Percentiles rank a stretch among this genome's conserved stretches.
These are phyloP conservation scores for Amaranthus hypochondriacus DNA, from an alignment of 148 eudicot species.

Conservation along the genomic window DNA sequence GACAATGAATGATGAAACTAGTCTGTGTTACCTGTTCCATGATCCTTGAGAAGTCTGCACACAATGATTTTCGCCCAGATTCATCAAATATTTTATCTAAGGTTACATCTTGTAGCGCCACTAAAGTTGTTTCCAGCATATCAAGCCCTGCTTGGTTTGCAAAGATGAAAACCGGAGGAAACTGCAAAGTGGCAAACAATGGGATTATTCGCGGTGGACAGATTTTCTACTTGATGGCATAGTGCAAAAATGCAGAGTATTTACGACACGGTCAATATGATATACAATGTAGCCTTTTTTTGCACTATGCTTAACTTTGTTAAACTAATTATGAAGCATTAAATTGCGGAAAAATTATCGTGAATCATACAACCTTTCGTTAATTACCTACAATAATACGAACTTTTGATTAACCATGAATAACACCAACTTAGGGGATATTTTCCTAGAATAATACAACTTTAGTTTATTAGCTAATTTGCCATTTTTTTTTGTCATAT, in stretches of 20 bases:
- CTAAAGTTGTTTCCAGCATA: slow-evolving; percentile 93
- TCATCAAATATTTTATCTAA: slow-evolving; percentile 86
- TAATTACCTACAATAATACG: too few species aligned
- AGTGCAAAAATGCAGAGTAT: background rate
- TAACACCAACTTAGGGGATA: too few species aligned
- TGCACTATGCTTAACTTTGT: too few species aligned
- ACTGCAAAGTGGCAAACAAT: slow-evolving; percentile 41
- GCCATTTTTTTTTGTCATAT: too few species aligned
- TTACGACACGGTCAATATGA: too few species aligned
- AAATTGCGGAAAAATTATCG: too few species aligned
- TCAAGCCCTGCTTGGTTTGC: slow-evolving; percentile 97
- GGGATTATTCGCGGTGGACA: background rate
- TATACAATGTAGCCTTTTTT: too few species aligned
- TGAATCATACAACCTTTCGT: too few species aligned
- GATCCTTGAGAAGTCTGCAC: slow-evolving; percentile 63
- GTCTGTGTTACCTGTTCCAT: slow-evolving; percentile 69
- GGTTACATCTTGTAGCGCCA: slow-evolving; percentile 85
- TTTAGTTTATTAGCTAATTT: too few species aligned
- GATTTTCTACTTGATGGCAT: background rate
- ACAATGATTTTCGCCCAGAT: slow-evolving; percentile 57
- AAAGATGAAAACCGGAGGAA: slow-evolving; percentile 78
- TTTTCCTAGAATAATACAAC: too few species aligned
- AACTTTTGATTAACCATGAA: too few species aligned
- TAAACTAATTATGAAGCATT: too few species aligned
- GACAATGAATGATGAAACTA: background rate